phyloP scores from a whole-genome alignment of 2,329 filamentous ascomycete species.

The Macrophomina pseudophaseolina region DNA sequence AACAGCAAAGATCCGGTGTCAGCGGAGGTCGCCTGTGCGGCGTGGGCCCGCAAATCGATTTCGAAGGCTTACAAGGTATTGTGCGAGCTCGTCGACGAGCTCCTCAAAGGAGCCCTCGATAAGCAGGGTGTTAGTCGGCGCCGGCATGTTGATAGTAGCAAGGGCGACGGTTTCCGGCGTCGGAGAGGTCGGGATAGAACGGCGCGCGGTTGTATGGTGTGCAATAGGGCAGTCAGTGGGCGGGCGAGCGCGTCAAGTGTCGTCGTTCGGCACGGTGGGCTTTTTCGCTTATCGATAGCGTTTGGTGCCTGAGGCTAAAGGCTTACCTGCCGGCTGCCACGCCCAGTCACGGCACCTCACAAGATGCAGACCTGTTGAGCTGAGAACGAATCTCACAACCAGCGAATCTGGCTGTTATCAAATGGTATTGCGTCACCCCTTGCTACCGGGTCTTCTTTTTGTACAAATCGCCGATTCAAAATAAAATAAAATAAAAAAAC shows the following conservation, averaged over 20 bases:
- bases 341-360: no score
- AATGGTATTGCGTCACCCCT: constrained; percentile 10
- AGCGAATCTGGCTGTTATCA: constrained; percentile 1
- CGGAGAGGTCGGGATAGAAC: constrained; percentile 9
- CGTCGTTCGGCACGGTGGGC: constrained; percentile 26
- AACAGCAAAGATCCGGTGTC: constrained; percentile 8
- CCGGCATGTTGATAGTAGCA: constrained; percentile 57
- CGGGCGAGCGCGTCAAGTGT: constrained; percentile 25
- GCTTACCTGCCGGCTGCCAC: no score
- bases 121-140: constrained; percentile 66
- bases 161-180: constrained; percentile 23
- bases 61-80: constrained; percentile 66
- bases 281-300: constrained; percentile 28
- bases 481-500: constrained; percentile 16
- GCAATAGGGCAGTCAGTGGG: constrained; percentile 19
- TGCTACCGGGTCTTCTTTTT: constrained; percentile 10
- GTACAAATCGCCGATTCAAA: constrained; percentile 10
- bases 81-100: constrained; percentile 90
- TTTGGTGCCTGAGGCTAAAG: neutral
- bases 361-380: no score
- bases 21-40: neutral
- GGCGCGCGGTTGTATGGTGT: constrained; percentile 20
- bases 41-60: constrained; percentile 9
- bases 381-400: neutral
- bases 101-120: constrained; percentile 95